Evolutionary conservation across 75 land plant species (phyloP), one percentile per base, ranked within the genome.

Genomic region (Azolla pinnata): DNA sequence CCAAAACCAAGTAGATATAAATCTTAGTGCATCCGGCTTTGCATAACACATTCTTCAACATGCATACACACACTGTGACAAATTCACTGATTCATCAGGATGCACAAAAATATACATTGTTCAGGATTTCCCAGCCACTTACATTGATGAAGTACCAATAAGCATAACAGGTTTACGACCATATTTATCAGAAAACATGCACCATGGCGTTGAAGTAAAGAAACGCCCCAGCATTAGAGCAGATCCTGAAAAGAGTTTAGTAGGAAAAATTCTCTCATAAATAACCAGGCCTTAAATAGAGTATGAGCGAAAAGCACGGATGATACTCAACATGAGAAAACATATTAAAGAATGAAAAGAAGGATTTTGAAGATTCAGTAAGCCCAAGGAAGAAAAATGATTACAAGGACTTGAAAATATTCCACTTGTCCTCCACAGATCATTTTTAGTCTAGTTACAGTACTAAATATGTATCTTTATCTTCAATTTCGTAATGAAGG

Each of bases 221-320:
- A 69, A 70, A 52, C 87, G 62, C 58, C 87, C 87, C 53, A 77
- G 21, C 87, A 83, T 83, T 33, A 64, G 80, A 21, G 87, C 57
- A 44, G 87, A 73, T 47, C 87, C 87, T 83, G 53, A 53, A 71
- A 38, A 38, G n/a, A n/a, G n/a, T n/a, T n/a, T n/a, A n/a, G n/a
- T n/a, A n/a, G n/a, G n/a, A n/a, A n/a, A n/a, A n/a, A n/a, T n/a
- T n/a, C n/a, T n/a, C n/a, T n/a, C n/a, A n/a, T n/a, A n/a, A n/a
- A n/a, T n/a, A n/a, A n/a, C n/a, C n/a, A n/a, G n/a, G n/a, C n/a
- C n/a, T n/a, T n/a, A n/a, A n/a, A n/a, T n/a, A n/a, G n/a, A n/a
- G n/a, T n/a, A n/a, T n/a, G n/a, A n/a, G n/a, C n/a, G n/a, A n/a
- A n/a, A n/a, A n/a, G n/a, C n/a, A n/a, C n/a, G n/a, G n/a, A n/a